phyloP scores from a whole-genome alignment of 495 filamentous ascomycete species.

The Neurospora discreta region DNA sequence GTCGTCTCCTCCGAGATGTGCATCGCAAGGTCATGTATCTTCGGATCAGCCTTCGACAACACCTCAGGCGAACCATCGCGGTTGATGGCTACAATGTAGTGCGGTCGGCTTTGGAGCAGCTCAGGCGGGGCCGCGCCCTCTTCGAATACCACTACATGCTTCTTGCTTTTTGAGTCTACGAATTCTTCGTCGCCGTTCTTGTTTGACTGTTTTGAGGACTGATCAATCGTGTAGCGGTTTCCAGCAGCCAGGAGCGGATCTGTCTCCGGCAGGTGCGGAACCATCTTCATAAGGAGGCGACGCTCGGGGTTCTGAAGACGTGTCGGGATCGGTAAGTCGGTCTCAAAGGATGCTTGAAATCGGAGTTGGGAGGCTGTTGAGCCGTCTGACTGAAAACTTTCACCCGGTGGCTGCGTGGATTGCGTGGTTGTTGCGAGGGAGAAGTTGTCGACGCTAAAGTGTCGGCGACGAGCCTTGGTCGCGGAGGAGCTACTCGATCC shows the following conservation, averaged over 20 bases:
- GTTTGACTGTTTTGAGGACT: not conserved
- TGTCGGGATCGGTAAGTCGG: not conserved
- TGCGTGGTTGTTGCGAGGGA: conserved; percentile 12
- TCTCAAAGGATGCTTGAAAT: not conserved
- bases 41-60: conserved; percentile 3
- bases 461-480: conserved; percentile 9
- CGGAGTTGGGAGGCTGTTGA: not conserved
- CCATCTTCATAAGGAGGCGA: conserved; percentile 17
- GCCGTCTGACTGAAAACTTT: not conserved
- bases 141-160: conserved; percentile 20
- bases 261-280: conserved; percentile 18
- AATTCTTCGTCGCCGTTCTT: conserved; percentile 4
- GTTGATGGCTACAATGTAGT: conserved; percentile 21
- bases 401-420: not conserved
- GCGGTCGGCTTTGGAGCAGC: conserved; percentile 12
- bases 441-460: conserved; percentile 23
- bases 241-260: conserved; percentile 21
- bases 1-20: conserved; percentile 15
- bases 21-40: conserved; percentile 11
- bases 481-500: not conserved
- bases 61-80: conserved; percentile 14
- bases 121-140: conserved; percentile 17
- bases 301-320: conserved; percentile 6
- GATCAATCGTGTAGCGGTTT: conserved; percentile 19
- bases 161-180: conserved; percentile 5